Percentiles rank a stretch among this genome's conserved stretches.
Evolutionary conservation across 2,329 filamentous ascomycete genomes (phyloP).

Genomic region (Aquanectria penicillioides): DNA sequence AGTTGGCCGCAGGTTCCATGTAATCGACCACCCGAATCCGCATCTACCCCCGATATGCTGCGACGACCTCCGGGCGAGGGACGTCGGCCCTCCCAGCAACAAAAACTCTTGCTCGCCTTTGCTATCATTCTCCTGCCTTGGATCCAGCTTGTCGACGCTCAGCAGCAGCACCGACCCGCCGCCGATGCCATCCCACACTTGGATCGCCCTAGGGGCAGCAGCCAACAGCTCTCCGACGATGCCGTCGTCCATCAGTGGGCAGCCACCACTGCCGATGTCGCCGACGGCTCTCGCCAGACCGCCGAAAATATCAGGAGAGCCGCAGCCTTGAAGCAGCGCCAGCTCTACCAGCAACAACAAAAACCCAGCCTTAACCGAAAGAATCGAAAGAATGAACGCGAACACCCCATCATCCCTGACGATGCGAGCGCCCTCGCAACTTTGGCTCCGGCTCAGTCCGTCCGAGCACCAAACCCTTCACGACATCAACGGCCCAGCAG

Average conservation of each 20-base stretch:
- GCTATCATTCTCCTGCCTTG: constrained; percentile 67
- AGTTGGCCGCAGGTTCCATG: constrained; percentile 36
- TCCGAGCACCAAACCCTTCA: constrained; percentile 88
- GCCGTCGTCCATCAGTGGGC: constrained; percentile 44
- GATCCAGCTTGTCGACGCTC: constrained; percentile 67
- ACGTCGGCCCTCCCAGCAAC: constrained; percentile 58
- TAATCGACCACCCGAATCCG: constrained; percentile 29
- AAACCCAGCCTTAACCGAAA: constrained; percentile 42
- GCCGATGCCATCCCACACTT: constrained; percentile 34
- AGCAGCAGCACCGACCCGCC: constrained; percentile 65
- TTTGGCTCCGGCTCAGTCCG: constrained; percentile 95
- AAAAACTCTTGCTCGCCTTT: constrained; percentile 63
- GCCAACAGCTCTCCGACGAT: constrained; percentile 42
- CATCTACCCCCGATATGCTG: constrained; percentile 58
- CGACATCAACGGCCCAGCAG: constrained; percentile 65
- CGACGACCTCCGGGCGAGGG: constrained; percentile 71
- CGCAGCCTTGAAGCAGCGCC: constrained; percentile 39
- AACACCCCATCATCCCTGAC: constrained; percentile 55
- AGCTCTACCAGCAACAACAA: constrained; percentile 35
- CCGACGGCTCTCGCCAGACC: constrained; percentile 42
- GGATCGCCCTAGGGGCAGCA: constrained; percentile 37
- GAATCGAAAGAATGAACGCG: constrained; percentile 44
- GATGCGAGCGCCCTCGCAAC: constrained; percentile 97
- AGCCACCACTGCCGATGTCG: constrained; percentile 43
- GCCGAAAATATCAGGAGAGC: constrained; percentile 40